These are phyloP conservation scores for Phytopythium aichiense DNA, from an alignment of 352 stramenopile species.

Conservation along the genomic window DNA sequence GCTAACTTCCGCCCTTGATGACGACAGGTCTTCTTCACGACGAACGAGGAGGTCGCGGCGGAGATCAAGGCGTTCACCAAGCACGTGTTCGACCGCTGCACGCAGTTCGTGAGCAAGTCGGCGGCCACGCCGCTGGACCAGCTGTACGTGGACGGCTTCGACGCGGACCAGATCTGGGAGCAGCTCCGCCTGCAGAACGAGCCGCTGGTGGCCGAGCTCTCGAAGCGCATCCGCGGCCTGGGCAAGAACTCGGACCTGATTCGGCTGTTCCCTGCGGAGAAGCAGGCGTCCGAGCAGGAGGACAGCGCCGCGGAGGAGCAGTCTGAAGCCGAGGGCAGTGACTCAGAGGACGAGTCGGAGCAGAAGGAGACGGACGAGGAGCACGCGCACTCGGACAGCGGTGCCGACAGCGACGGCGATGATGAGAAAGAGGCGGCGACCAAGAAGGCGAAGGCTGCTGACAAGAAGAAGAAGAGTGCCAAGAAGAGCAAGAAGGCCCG, in stretches of 20 bases:
- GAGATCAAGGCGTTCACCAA: slow-evolving; percentile 77
- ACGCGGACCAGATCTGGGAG: slow-evolving; percentile 84
- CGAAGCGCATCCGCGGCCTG: slow-evolving; percentile 67
- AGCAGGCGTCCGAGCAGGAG: slow-evolving; percentile 29
- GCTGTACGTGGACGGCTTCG: slow-evolving; percentile 80
- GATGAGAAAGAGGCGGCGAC: slow-evolving; percentile 11
- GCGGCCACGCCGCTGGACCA: slow-evolving; percentile 53
- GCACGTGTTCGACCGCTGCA: slow-evolving; percentile 75
- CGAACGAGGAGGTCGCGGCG: slow-evolving; percentile 52
- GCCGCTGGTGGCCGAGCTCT: slow-evolving; percentile 61
- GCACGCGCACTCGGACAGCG: slow-evolving; percentile 14
- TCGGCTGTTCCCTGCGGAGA: slow-evolving; percentile 50
- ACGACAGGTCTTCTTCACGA: slow-evolving; percentile 70
- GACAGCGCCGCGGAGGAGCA: slow-evolving; percentile 16
- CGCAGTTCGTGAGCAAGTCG: slow-evolving; percentile 50
- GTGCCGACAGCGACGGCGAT: slow-evolving; percentile 1
- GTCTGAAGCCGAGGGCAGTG: slow-evolving; percentile 11
- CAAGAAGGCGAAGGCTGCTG: slow-evolving; percentile 30
- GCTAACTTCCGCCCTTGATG: not conserved
- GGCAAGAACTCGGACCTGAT: slow-evolving; percentile 55
- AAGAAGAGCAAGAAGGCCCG: slow-evolving; percentile 57
- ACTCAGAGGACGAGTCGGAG: slow-evolving; percentile 13
- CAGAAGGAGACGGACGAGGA: slow-evolving; percentile 22
- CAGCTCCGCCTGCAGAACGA: slow-evolving; percentile 81
- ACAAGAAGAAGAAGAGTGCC: slow-evolving; percentile 26